These are phyloP conservation scores for Naganishia kalamii DNA, from an alignment of 768 basidiomycete species.

Conservation along the genomic window DNA sequence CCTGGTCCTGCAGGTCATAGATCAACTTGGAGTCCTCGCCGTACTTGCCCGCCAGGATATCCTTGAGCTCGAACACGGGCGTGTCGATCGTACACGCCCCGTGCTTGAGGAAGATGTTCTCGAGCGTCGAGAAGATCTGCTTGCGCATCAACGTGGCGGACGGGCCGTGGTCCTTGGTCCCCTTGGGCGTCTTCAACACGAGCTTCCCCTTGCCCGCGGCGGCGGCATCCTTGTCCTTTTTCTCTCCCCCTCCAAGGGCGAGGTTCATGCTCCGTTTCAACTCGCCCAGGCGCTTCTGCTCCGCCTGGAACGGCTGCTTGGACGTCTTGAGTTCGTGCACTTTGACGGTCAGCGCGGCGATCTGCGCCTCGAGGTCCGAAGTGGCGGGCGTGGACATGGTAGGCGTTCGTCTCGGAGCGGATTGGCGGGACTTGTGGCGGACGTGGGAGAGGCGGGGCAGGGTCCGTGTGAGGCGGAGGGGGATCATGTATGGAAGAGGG, in stretches of 20 bases:
- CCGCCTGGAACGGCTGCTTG: constrained; percentile 34
- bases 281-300: constrained; percentile 40
- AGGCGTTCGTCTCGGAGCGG: background rate
- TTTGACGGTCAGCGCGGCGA: constrained; percentile 32
- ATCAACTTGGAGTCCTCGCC: constrained; percentile 97
- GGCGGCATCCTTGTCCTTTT: constrained; percentile 52
- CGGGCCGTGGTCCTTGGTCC: constrained; percentile 90
- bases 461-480: background rate
- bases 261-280: constrained; percentile 49
- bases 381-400: constrained; percentile 26
- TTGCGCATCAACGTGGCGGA: constrained; percentile 86
- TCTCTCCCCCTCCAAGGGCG: constrained; percentile 52
- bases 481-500: background rate
- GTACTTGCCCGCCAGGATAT: constrained; percentile 87
- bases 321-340: constrained; percentile 40
- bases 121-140: constrained; percentile 80
- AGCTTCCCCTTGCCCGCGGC: constrained; percentile 50
- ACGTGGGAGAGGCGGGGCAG: background rate
- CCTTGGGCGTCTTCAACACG: constrained; percentile 90
- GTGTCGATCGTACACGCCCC: constrained; percentile 92
- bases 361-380: constrained; percentile 18
- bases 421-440: background rate
- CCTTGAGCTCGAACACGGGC: constrained; percentile 95
- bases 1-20: constrained; percentile 94
- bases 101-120: constrained; percentile 76